Base-by-base conservation (phyloP, 2,329 filamentous ascomycete species). In the Aaosphaeria pasadenensis region DNA sequence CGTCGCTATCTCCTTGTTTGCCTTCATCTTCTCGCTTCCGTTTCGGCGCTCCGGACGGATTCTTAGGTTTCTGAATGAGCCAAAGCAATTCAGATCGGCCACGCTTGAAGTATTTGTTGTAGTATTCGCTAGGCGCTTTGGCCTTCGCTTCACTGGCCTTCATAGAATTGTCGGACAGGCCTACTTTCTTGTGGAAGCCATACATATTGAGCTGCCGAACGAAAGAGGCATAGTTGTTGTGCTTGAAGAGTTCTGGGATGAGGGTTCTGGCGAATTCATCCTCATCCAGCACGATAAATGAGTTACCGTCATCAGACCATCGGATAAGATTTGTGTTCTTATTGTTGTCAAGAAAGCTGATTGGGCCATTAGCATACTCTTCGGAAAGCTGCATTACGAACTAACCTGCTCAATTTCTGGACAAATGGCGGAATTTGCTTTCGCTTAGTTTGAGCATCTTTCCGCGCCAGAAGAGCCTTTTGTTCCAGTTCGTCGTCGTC, bases 381-480 rank as follows among this genome's bases (percentile, higher is more conserved):
- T 7, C 50, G 24, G 28, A 32, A 9, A 35, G 33, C 38, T 29
- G 9, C 32, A 42, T 36, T 9, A 2, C n/a, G 7, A 36, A 64
- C 82, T 74, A 76, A 95, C 92, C 92, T 97, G 84, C 91, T 95
- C 47, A 99, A 74, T 68, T 99, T 99, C 71, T 96, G 91, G 39
- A 99, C 91, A 76, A 99, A 99, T 0, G 94, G 92, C 1, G 94
- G 92, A 7, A 99, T 97, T 63, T 95, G 89, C 72, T 97, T 97
- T 61, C 91, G 80, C 71, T 96, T 97, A 11, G 86, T 81, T 67
- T 91, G 88, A 0, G 91, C 87, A 49, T 97, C 94, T 64, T 86
- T 84, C 75, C 95, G 96, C 6, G 91, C 91, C 52, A 87, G 77
- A 55, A 86, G 79, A 24, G 91, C 91, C 71, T 85, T 85, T 66